A percentile compares a stretch with the other conserved stretches of the same genome.
These are phyloP conservation scores for Emiliania huxleyi DNA, from an alignment of 78 protist species.

Conservation along the genomic window DNA sequence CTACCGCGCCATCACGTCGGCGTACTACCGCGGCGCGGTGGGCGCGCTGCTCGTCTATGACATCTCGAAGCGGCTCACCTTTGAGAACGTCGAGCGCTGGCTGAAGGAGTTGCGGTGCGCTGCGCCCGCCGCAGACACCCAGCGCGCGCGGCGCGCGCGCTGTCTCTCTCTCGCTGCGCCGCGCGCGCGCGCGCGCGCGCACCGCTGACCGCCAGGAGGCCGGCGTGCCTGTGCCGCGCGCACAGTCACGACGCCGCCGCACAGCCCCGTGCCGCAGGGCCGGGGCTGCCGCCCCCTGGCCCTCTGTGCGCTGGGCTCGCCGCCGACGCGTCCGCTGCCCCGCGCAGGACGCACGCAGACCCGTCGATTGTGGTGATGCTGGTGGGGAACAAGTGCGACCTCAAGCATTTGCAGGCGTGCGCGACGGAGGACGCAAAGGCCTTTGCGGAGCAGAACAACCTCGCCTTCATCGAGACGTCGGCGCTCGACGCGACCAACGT, in stretches of 20 bases:
- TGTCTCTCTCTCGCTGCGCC: background rate
- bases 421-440: conserved; percentile 72
- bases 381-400: conserved; percentile 98
- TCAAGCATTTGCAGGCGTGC: conserved; percentile 56
- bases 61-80: conserved; percentile 84
- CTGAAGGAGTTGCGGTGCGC: background rate
- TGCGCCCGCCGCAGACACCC: too few relatives aligned
- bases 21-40: conserved; percentile 45
- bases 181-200: too few relatives aligned
- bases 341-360: conserved; percentile 91
- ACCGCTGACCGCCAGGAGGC: too few relatives aligned
- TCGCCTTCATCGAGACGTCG: conserved; percentile 79
- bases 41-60: conserved; percentile 94
- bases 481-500: conserved; percentile 75
- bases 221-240: too few relatives aligned
- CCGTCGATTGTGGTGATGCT: conserved; percentile 87
- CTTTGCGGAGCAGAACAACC: conserved; percentile 63
- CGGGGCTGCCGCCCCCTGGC: too few relatives aligned
- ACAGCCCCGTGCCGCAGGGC: too few relatives aligned
- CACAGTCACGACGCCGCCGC: too few relatives aligned
- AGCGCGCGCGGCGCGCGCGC: background rate
- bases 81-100: conserved; percentile 91
- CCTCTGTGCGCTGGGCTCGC: too few relatives aligned
- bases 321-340: too few relatives aligned
- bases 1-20: conserved; percentile 92